phyloP scores from a whole-genome alignment of 1,139 yeast genomes.

The Chernovozyma sophiae-reginae region DNA sequence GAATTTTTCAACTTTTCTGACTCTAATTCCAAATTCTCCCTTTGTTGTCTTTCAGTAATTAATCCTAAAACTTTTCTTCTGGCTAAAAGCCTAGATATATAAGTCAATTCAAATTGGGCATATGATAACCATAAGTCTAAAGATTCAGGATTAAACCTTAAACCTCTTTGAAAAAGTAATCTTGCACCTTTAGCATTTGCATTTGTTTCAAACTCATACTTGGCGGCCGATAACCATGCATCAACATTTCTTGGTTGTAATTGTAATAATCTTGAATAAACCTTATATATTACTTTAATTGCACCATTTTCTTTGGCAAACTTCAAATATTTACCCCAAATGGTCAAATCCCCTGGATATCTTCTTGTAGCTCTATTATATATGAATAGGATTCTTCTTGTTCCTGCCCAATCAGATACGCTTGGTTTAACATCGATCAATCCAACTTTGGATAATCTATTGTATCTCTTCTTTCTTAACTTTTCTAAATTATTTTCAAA shows the following conservation, averaged over 20 bases:
- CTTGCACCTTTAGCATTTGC: slow-evolving; percentile 90
- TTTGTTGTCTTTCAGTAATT: slow-evolving; percentile 67
- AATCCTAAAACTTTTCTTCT: slow-evolving; percentile 81
- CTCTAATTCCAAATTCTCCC: slow-evolving; percentile 45
- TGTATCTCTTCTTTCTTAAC: slow-evolving; percentile 67
- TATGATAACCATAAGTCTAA: slow-evolving; percentile 78
- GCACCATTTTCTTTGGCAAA: slow-evolving; percentile 75
- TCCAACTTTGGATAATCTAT: slow-evolving; percentile 55
- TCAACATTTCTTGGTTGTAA: slow-evolving; percentile 87
- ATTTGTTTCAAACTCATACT: slow-evolving; percentile 85
- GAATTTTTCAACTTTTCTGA: slow-evolving; percentile 24
- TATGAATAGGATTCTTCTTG: slow-evolving; percentile 75
- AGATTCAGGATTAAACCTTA: slow-evolving; percentile 78
- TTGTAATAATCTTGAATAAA: slow-evolving; percentile 74
- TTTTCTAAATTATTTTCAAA: slow-evolving; percentile 81
- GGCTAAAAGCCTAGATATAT: slow-evolving; percentile 76
- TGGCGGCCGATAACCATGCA: slow-evolving; percentile 94
- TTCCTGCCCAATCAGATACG: slow-evolving; percentile 84
- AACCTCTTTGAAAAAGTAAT: slow-evolving; percentile 75
- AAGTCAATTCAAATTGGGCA: slow-evolving; percentile 82
- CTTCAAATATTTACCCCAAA: slow-evolving; percentile 77
- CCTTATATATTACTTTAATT: slow-evolving; percentile 72
- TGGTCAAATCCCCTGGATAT: slow-evolving; percentile 69
- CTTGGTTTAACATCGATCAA: slow-evolving; percentile 51
- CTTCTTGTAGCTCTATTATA: slow-evolving; percentile 79